phyloP scores from a whole-genome alignment of 306 rosid species.

The Cucumis melo region DNA sequence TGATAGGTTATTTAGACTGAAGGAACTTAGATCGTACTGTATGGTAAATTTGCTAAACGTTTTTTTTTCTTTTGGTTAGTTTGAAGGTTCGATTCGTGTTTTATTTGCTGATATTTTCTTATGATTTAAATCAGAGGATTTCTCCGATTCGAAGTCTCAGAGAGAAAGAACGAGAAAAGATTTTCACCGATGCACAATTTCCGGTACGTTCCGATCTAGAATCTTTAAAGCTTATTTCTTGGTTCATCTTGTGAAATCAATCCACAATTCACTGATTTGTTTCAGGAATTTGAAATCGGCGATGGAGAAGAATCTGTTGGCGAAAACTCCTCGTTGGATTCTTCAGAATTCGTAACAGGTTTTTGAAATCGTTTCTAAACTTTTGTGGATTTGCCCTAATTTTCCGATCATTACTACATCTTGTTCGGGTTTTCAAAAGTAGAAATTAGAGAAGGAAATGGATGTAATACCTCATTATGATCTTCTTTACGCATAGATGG shows the following conservation, averaged over 20 bases:
- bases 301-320: conserved; percentile 34
- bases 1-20: conserved; percentile 68
- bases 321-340: conserved; percentile 31
- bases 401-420: neutral
- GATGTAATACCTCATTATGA: conserved; percentile 48
- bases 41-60: conserved; percentile 24
- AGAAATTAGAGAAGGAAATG: neutral
- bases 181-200: conserved; percentile 13
- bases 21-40: conserved; percentile 53
- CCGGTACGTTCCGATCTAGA: conserved; percentile 18
- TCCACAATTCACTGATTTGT: neutral
- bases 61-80: neutral
- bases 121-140: conserved; percentile 32
- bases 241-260: neutral
- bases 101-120: neutral
- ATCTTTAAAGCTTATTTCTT: neutral
- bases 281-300: conserved; percentile 25
- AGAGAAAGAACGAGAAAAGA: conserved; percentile 54
- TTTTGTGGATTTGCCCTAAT: neutral
- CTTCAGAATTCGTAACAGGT: conserved; percentile 22
- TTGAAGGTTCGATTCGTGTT: neutral
- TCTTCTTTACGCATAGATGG: neutral
- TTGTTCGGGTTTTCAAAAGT: neutral
- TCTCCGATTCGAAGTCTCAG: conserved; percentile 74
- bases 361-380: neutral